Evolutionary conservation across 306 rosid species (phyloP).

Genomic region (Cucumis hystrix): DNA sequence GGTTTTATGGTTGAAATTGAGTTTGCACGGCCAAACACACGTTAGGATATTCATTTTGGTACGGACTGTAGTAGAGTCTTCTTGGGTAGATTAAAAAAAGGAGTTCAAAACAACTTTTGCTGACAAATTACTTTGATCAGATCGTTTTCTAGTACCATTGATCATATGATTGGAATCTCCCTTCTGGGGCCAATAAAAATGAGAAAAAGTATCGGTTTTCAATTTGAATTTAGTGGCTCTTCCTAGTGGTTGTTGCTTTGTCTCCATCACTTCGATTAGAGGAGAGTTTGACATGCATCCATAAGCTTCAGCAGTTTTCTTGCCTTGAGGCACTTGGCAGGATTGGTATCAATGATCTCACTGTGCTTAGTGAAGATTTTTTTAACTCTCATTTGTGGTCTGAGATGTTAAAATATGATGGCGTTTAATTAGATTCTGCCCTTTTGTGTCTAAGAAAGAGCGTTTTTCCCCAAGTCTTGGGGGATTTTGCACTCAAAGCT

Average conservation of each 20-base stretch:
- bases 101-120: no score
- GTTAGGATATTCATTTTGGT: no score
- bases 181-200: no score
- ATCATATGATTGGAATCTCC: no score
- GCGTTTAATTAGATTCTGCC: background rate
- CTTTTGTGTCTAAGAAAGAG: background rate
- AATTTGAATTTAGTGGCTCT: background rate
- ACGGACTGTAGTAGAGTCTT: no score
- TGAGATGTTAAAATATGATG: background rate
- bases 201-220: background rate
- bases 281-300: background rate
- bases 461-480: background rate
- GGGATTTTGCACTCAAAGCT: background rate
- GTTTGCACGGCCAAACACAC: no score
- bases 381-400: background rate
- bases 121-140: no score
- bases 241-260: background rate
- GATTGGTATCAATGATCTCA: background rate
- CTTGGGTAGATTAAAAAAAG: no score
- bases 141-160: no score
- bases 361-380: background rate
- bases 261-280: background rate
- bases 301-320: background rate
- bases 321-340: background rate
- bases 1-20: no score